Percentiles rank a stretch among this genome's conserved stretches.
Conservation (phyloP, 768 basidiomycete genomes). For the Podaxis sp. region DNA sequence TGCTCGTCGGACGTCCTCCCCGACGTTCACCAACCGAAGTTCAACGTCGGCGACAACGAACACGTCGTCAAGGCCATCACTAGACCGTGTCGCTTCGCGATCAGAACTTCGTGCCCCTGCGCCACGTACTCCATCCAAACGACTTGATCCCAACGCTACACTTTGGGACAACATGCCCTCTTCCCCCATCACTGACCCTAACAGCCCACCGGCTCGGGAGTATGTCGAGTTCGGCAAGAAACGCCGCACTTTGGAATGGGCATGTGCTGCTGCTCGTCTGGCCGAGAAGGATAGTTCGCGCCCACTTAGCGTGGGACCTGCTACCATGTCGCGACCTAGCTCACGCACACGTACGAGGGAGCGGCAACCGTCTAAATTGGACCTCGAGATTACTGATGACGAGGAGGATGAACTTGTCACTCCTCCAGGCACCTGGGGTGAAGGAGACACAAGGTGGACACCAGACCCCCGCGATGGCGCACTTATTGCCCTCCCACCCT, state of each 20-base stretch:
- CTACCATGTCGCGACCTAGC: conserved; percentile 14
- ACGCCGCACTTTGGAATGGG: conserved; percentile 68
- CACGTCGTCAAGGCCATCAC: conserved; percentile 40
- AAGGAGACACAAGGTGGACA: conserved; percentile 41
- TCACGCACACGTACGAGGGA: conserved; percentile 15
- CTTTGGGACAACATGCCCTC: conserved; percentile 63
- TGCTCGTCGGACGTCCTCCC: conserved; percentile 29
- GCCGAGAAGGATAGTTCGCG: conserved; percentile 40
- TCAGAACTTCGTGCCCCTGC: conserved; percentile 45
- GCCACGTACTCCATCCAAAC: conserved; percentile 41
- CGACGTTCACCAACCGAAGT: conserved; percentile 29
- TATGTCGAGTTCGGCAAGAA: conserved; percentile 48
- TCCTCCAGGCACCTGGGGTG: conserved; percentile 53
- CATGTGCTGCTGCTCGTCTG: conserved; percentile 61
- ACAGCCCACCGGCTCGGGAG: conserved; percentile 50
- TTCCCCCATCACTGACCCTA: conserved; percentile 55
- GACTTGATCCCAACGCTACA: conserved; percentile 34
- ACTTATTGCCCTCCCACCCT: conserved; percentile 18
- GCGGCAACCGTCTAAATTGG: conserved; percentile 19
- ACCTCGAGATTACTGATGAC: conserved; percentile 56
- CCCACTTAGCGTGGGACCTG: conserved; percentile 5
- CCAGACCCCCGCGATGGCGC: conserved; percentile 20
- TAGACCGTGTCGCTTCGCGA: conserved; percentile 61
- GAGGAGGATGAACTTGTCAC: conserved; percentile 68
- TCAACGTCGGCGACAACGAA: conserved; percentile 21